These are phyloP conservation scores for Taphrina pruni DNA, from an alignment of 1,139 yeast species.

Conservation along the genomic window DNA sequence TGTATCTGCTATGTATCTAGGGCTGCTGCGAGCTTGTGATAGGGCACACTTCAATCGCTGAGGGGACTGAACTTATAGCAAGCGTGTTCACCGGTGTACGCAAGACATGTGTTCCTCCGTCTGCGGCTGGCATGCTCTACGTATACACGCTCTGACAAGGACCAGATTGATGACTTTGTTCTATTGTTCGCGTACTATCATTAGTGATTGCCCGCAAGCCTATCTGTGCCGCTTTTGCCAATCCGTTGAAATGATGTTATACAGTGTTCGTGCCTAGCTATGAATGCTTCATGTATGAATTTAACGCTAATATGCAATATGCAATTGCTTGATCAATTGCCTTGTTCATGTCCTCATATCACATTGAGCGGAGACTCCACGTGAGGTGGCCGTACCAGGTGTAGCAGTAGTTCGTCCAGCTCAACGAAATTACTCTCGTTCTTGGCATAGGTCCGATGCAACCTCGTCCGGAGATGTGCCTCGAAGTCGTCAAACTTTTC, in stretches of 20 bases:
- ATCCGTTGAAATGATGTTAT: neutral
- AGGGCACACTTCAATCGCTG: no score
- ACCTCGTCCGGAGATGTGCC: conserved; percentile 71
- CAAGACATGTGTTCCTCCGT: no score
- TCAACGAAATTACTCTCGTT: conserved; percentile 73
- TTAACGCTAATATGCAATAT: conserved; percentile 6
- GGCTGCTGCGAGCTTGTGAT: no score
- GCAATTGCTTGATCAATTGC: neutral
- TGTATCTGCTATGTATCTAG: no score
- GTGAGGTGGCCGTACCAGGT: conserved; percentile 50
- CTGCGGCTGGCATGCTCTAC: no score
- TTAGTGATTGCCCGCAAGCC: neutral
- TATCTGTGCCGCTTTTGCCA: neutral
- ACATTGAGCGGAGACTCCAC: neutral
- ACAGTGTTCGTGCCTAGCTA: conserved; percentile 5
- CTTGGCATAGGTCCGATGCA: conserved; percentile 81
- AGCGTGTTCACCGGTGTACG: no score
- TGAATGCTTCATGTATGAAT: neutral
- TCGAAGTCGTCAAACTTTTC: conserved; percentile 81
- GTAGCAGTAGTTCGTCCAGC: conserved; percentile 74
- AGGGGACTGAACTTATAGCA: no score
- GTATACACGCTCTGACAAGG: no score
- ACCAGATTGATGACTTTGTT: neutral
- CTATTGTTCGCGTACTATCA: neutral
- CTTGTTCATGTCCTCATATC: neutral